Conservation (phyloP, 2,329 filamentous ascomycete genomes). For the Penicillium decumbens region DNA sequence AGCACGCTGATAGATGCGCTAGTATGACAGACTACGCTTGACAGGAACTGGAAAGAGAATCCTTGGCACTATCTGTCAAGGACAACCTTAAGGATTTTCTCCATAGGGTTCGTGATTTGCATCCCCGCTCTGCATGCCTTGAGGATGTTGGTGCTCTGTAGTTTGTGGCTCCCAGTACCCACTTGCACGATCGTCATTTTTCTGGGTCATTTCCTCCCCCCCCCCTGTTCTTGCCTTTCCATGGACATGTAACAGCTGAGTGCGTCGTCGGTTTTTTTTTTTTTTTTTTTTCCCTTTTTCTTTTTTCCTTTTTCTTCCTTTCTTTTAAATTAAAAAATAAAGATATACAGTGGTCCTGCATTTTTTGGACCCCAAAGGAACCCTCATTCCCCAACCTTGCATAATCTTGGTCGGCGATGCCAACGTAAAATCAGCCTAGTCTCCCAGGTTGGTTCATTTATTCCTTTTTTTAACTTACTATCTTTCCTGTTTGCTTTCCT, state of each 20-base stretch:
- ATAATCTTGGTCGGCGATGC: conserved; percentile 23
- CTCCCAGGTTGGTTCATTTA: conserved; percentile 20
- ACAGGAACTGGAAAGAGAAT: conserved; percentile 17
- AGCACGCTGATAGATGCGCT: conserved; percentile 20
- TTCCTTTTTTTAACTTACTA: not conserved
- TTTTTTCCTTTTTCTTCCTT: no score
- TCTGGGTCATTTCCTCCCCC: conserved; percentile 18
- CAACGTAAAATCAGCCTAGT: conserved; percentile 22
- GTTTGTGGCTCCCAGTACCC: conserved; percentile 23
- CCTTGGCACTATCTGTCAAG: conserved; percentile 25
- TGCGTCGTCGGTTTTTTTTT: conserved; percentile 6
- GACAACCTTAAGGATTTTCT: conserved; percentile 19
- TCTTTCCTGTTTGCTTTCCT: not conserved
- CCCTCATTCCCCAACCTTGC: conserved; percentile 26
- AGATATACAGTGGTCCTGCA: conserved; percentile 25
- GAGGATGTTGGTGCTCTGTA: conserved; percentile 14
- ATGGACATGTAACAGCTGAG: conserved; percentile 24
- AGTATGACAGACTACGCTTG: conserved; percentile 15
- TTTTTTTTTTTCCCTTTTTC: no score
- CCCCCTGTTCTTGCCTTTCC: conserved; percentile 29
- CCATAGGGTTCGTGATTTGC: conserved; percentile 17
- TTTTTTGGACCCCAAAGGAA: conserved; percentile 17
- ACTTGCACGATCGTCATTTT: conserved; percentile 29
- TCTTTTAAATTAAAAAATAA: not conserved
- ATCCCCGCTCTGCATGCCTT: conserved; percentile 21